Evolutionary conservation across 2,329 filamentous ascomycete species (phyloP).

Genomic region (Epichloe sylvatica): DNA sequence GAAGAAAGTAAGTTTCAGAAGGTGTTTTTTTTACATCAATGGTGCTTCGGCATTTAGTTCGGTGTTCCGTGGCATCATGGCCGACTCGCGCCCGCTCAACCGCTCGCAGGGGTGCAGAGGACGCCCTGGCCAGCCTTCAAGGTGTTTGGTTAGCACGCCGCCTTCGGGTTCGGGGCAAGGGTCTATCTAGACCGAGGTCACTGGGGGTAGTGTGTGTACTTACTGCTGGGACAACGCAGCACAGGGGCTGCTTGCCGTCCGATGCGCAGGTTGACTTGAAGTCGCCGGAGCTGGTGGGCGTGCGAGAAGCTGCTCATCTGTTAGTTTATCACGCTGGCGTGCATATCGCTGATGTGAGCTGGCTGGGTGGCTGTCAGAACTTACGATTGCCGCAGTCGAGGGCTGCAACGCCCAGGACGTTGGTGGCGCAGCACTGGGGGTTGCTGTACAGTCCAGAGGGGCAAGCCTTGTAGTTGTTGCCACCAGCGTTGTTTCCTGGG

Average conservation of each 20-base stretch:
- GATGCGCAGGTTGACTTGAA: slow-evolving; percentile 5
- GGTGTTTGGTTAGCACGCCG: background rate
- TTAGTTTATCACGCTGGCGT: background rate
- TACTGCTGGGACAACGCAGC: slow-evolving; percentile 8
- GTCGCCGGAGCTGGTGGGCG: background rate
- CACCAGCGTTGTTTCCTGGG: background rate
- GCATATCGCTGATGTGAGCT: background rate
- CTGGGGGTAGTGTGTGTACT: background rate
- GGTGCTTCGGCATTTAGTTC: background rate
- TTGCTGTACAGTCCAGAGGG: slow-evolving; percentile 4
- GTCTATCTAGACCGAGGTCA: background rate
- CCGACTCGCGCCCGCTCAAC: background rate
- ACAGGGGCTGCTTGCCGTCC: slow-evolving; percentile 1
- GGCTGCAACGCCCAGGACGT: slow-evolving; percentile 3
- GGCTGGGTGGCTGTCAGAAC: background rate
- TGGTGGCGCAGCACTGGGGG: slow-evolving; percentile 7
- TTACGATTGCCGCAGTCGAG: slow-evolving; percentile 7
- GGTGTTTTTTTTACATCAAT: background rate
- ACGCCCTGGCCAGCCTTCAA: slow-evolving; percentile 2
- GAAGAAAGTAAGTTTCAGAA: background rate
- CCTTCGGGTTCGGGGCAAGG: no score
- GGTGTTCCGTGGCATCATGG: background rate
- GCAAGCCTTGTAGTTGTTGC: background rate
- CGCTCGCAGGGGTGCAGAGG: background rate
- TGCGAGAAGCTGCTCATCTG: background rate